phyloP scores from a whole-genome alignment of 2,329 filamentous ascomycete genomes.

The Neonectria neomacrospora region DNA sequence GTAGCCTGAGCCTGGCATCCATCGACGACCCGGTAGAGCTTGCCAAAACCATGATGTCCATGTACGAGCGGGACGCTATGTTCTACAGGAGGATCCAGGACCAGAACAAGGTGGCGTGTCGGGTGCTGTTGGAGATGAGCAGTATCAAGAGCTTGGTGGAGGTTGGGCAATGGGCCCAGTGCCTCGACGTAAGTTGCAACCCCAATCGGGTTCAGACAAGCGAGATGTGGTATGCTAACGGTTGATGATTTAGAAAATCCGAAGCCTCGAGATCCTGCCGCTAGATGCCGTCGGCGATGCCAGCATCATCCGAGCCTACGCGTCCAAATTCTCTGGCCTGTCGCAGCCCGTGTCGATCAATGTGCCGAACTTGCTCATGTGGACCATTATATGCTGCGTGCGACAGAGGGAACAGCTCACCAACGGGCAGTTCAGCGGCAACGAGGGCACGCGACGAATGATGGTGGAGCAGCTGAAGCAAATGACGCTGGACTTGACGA shows the following conservation, averaged over 20 bases:
- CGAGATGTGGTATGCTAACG: slow-evolving; percentile 30
- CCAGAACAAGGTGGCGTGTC: slow-evolving; percentile 66
- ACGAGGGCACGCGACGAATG: slow-evolving; percentile 70
- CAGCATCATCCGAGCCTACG: slow-evolving; percentile 79
- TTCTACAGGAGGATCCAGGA: slow-evolving; percentile 68
- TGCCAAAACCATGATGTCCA: slow-evolving; percentile 69
- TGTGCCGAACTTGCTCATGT: slow-evolving; percentile 90
- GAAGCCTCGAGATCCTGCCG: slow-evolving; percentile 80
- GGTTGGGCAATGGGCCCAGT: slow-evolving; percentile 65
- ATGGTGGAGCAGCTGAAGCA: slow-evolving; percentile 79
- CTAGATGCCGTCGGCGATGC: slow-evolving; percentile 80
- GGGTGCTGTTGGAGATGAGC: slow-evolving; percentile 69
- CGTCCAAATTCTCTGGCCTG: slow-evolving; percentile 82
- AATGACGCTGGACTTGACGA: slow-evolving; percentile 89
- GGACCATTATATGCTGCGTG: slow-evolving; percentile 89
- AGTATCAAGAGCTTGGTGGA: slow-evolving; percentile 68
- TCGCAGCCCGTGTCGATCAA: slow-evolving; percentile 87
- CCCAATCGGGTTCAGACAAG: not conserved
- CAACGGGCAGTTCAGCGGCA: slow-evolving; percentile 78
- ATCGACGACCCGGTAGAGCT: slow-evolving; percentile 71
- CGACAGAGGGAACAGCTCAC: slow-evolving; percentile 78
- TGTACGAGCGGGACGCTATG: slow-evolving; percentile 71
- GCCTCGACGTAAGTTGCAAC: slow-evolving; percentile 64
- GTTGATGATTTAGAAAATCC: slow-evolving; percentile 69
- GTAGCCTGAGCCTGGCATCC: slow-evolving; percentile 69